Base-by-base conservation (phyloP, 2,329 filamentous ascomycete species). In the Podosphaera xanthii region DNA sequence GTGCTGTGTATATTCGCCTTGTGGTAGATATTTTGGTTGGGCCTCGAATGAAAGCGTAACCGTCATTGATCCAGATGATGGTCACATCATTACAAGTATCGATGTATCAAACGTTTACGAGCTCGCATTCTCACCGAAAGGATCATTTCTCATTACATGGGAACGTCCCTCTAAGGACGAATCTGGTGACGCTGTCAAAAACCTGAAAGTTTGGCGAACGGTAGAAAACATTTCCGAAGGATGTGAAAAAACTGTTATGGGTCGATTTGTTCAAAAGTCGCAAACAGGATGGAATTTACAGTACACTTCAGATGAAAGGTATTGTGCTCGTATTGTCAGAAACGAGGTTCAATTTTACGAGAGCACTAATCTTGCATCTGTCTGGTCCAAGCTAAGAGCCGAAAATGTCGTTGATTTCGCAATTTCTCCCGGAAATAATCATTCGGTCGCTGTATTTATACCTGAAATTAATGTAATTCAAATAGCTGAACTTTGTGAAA, bases 321-420 rank as follows among this genome's bases (percentile, higher is more conserved):
- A 87, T 71, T 97, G 91, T 71, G 92, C 91, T 64, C 88, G 92
- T 65, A 78, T 84, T 63, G 91, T 97, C 67, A 96, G 87, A 71
- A 98, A 98, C 71, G 90, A 97, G 76, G 87, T 98, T 60, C 92
- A 97, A 68, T 95, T 98, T 72, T 97, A 91, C 75, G 80, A 94
- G 72, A 92, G 87, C 70, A 79, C 84, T 64, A 84, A 97, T 70
- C 76, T 97, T 68, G 76, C 78, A 65, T 90, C 82, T 55, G 87
- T 94, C 62, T 96, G 90, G 89, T 94, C 95, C 73, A 95, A 94
- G 77, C 77, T 98, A 70, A 84, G 86, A 63, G 87, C 89, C 58
- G 92, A 98, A 74, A 91, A 91, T 60, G 87, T 94, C 60, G 73
- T 83, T 52, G 87, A 92, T 71, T 97, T 96, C 75, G 85, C 89